These are phyloP conservation scores for Cinchona pubescens DNA, from an alignment of 257 asterid genomes.

Conservation along the genomic window DNA sequence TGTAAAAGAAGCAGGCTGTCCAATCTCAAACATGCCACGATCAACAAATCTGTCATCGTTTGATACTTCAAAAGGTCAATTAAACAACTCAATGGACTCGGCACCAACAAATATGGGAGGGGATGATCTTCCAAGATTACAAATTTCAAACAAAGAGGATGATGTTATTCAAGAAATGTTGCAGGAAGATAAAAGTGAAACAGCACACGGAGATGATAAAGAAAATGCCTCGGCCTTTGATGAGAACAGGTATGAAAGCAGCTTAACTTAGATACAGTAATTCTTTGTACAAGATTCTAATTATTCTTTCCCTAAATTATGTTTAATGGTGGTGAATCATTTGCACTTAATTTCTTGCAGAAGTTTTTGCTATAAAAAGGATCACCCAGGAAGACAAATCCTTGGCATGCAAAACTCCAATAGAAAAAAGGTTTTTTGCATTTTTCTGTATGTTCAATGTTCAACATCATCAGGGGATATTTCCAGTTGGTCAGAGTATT, in stretches of 20 bases:
- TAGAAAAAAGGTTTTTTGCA: slow-evolving; percentile 42
- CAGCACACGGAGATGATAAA: slow-evolving; percentile 52
- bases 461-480: background rate
- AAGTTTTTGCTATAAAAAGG: slow-evolving; percentile 28
- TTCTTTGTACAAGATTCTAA: slow-evolving; percentile 1
- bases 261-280: background rate
- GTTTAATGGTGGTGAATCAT: slow-evolving; percentile 16
- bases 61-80: slow-evolving; percentile 21
- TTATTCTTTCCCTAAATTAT: slow-evolving; percentile 1
- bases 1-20: slow-evolving; percentile 21
- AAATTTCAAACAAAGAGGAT: slow-evolving; percentile 25
- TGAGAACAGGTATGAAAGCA: slow-evolving; percentile 59
- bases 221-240: slow-evolving; percentile 66
- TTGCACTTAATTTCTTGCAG: slow-evolving; percentile 32
- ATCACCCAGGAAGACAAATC: slow-evolving; percentile 40
- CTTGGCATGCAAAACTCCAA: slow-evolving; percentile 37
- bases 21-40: slow-evolving; percentile 8
- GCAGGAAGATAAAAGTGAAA: slow-evolving; percentile 17
- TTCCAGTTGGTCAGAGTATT: slow-evolving; percentile 7
- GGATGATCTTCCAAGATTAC: slow-evolving; percentile 22
- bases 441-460: background rate
- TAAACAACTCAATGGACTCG: background rate
- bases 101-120: slow-evolving; percentile 16
- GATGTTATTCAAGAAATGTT: slow-evolving; percentile 17
- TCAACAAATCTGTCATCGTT: slow-evolving; percentile 17